Percentiles rank a stretch among this genome's conserved stretches.
These are phyloP conservation scores for Neurospora sp. DNA, from an alignment of 495 filamentous ascomycete genomes.

Conservation along the genomic window DNA sequence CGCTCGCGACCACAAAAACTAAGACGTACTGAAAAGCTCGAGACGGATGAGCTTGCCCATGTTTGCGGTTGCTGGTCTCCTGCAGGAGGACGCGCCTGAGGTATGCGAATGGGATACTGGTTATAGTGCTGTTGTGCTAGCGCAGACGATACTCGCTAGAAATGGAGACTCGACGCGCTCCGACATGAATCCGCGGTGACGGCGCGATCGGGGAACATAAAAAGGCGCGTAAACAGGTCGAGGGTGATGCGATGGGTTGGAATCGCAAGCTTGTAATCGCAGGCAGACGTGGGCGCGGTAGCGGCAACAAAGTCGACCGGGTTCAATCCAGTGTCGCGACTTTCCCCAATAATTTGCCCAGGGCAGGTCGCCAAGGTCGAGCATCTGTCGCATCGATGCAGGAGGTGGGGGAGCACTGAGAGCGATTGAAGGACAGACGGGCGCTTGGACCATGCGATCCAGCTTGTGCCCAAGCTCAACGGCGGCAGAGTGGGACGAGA, in stretches of 20 bases:
- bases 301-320: not conserved
- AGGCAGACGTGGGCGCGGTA: not conserved
- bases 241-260: not conserved
- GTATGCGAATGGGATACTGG: not conserved
- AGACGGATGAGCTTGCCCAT: conserved; percentile 87
- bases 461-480: not conserved
- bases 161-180: conserved; percentile 9
- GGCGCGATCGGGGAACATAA: conserved; percentile 3
- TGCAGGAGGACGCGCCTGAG: conserved; percentile 7
- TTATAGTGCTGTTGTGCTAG: not conserved
- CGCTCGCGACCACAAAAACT: conserved; percentile 1
- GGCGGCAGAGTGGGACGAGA: not conserved
- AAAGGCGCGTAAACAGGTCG: conserved; percentile 10
- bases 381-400: not conserved
- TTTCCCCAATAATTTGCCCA: conserved; percentile 4
- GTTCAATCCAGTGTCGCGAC: not conserved
- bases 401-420: conserved; percentile 2
- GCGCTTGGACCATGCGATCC: not conserved
- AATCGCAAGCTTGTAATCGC: not conserved
- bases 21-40: conserved; percentile 76
- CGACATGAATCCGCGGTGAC: not conserved
- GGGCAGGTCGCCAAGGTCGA: not conserved
- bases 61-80: conserved; percentile 8
- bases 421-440: not conserved
- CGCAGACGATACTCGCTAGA: not conserved